A percentile compares a stretch with the other conserved stretches of the same genome.
phyloP scores from a whole-genome alignment of 2,329 filamentous ascomycete genomes.

The Fusarium chlamydosporum region DNA sequence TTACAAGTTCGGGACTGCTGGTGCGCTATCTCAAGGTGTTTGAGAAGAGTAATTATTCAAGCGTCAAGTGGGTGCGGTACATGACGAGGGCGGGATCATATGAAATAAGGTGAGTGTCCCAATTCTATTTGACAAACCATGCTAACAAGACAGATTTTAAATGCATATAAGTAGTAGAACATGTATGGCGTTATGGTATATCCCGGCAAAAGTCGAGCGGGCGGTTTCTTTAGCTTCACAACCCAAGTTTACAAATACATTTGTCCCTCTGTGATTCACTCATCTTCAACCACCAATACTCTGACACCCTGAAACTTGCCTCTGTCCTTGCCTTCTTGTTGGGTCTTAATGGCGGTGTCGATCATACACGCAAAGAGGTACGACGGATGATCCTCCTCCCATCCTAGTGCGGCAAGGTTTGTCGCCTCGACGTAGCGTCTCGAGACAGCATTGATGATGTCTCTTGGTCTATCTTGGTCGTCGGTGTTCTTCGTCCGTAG shows the following conservation, averaged over 20 bases:
- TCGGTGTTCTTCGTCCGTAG: slow-evolving; percentile 37
- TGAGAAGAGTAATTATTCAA: slow-evolving; percentile 99
- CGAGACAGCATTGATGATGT: slow-evolving; percentile 52
- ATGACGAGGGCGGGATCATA: slow-evolving; percentile 99
- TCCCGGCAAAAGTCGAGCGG: slow-evolving; percentile 53
- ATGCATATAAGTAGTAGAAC: slow-evolving; percentile 45
- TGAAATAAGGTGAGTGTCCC: slow-evolving; percentile 81
- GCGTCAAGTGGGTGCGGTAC: slow-evolving; percentile 98
- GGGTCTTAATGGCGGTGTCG: slow-evolving; percentile 50
- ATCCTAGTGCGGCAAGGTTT: slow-evolving; percentile 53
- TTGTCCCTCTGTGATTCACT: slow-evolving; percentile 31
- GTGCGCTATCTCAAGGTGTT: slow-evolving; percentile 98
- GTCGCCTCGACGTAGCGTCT: slow-evolving; percentile 54
- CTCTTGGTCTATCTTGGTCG: slow-evolving; percentile 40
- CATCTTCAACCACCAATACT: slow-evolving; percentile 49
- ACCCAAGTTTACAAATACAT: slow-evolving; percentile 28
- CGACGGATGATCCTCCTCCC: slow-evolving; percentile 50
- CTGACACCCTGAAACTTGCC: slow-evolving; percentile 48
- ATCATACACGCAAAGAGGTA: slow-evolving; percentile 53
- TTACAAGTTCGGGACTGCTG: slow-evolving; percentile 91
- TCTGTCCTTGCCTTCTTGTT: slow-evolving; percentile 47
- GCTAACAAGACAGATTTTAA: slow-evolving; percentile 55
- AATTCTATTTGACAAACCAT: not conserved
- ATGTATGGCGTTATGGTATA: slow-evolving; percentile 53
- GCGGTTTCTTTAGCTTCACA: slow-evolving; percentile 47